A percentile compares a stretch with the other conserved stretches of the same genome.
Evolutionary conservation across 2,329 filamentous ascomycete species (phyloP).

Genomic region (Neurospora sp.): DNA sequence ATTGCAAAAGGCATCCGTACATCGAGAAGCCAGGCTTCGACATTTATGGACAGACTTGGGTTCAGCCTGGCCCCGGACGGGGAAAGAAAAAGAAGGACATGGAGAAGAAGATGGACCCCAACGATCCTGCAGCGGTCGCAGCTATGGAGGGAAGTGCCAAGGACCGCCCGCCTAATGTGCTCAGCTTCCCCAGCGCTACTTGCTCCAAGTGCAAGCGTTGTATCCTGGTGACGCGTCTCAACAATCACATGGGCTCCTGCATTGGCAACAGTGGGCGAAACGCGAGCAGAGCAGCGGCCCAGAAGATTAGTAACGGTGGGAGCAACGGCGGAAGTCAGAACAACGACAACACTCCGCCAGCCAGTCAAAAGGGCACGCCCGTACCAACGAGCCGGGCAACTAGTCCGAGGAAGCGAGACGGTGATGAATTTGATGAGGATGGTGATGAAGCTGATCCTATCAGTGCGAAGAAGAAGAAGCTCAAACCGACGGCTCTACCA

Average conservation of each 20-base stretch:
- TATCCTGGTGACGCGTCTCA: constrained; percentile 54
- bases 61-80: constrained; percentile 57
- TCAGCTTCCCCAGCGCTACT: constrained; percentile 55
- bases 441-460: constrained; percentile 40
- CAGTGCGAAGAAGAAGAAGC: constrained; percentile 48
- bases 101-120: constrained; percentile 43
- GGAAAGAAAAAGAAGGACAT: constrained; percentile 75
- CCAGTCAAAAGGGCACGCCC: constrained; percentile 54
- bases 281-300: constrained; percentile 51
- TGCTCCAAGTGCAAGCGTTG: constrained; percentile 60
- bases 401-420: constrained; percentile 49
- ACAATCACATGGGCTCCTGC: constrained; percentile 60
- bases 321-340: constrained; percentile 37
- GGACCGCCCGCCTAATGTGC: constrained; percentile 49
- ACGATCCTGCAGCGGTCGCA: constrained; percentile 22
- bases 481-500: constrained; percentile 36
- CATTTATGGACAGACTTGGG: constrained; percentile 76
- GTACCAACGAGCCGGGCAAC: constrained; percentile 41
- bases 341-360: constrained; percentile 49
- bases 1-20: constrained; percentile 73
- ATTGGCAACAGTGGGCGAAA: constrained; percentile 57
- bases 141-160: constrained; percentile 29
- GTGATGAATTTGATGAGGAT: constrained; percentile 44
- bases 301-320: constrained; percentile 52
- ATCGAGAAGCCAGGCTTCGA: constrained; percentile 68